Percentiles rank a stretch among this genome's conserved stretches.
phyloP scores from a whole-genome alignment of 805 yeast genomes.

The Candida qinlingensis region DNA sequence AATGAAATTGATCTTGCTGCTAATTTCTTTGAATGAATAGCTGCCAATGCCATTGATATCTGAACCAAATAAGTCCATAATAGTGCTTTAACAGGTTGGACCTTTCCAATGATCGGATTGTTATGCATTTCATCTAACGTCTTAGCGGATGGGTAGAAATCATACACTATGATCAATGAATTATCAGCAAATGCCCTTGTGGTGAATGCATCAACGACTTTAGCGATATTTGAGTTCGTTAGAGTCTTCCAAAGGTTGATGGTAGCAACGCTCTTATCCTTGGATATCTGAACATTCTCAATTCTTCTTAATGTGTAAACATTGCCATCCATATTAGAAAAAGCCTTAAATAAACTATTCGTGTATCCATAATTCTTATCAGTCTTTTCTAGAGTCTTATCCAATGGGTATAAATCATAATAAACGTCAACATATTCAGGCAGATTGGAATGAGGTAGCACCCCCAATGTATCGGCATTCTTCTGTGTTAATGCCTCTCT shows the following conservation, averaged over 20 bases:
- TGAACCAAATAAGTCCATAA: slow-evolving; percentile 79
- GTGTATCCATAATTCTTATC: slow-evolving; percentile 43
- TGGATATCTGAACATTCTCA: slow-evolving; percentile 49
- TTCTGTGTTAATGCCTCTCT: slow-evolving; percentile 67
- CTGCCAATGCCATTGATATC: slow-evolving; percentile 60
- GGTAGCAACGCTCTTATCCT: slow-evolving; percentile 54
- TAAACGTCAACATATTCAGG: slow-evolving; percentile 79
- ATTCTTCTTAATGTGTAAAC: slow-evolving; percentile 73
- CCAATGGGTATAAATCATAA: slow-evolving; percentile 83
- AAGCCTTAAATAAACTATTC: slow-evolving; percentile 70
- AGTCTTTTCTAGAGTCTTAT: slow-evolving; percentile 37
- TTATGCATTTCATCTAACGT: slow-evolving; percentile 70
- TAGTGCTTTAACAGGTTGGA: slow-evolving; percentile 50
- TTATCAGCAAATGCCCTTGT: slow-evolving; percentile 79
- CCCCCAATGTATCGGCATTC: slow-evolving; percentile 76
- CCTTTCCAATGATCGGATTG: slow-evolving; percentile 34
- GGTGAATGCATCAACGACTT: slow-evolving; percentile 77
- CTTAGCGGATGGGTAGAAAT: slow-evolving; percentile 72
- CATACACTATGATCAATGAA: slow-evolving; percentile 74
- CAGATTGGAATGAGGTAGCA: slow-evolving; percentile 50
- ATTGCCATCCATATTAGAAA: slow-evolving; percentile 72
- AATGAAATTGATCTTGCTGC: slow-evolving; percentile 59
- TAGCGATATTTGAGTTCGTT: slow-evolving; percentile 54
- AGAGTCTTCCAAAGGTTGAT: slow-evolving; percentile 65
- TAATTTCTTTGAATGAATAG: slow-evolving; percentile 60